Base-by-base conservation (phyloP, 257 asterid species). In the Pogostemon cablin region DNA sequence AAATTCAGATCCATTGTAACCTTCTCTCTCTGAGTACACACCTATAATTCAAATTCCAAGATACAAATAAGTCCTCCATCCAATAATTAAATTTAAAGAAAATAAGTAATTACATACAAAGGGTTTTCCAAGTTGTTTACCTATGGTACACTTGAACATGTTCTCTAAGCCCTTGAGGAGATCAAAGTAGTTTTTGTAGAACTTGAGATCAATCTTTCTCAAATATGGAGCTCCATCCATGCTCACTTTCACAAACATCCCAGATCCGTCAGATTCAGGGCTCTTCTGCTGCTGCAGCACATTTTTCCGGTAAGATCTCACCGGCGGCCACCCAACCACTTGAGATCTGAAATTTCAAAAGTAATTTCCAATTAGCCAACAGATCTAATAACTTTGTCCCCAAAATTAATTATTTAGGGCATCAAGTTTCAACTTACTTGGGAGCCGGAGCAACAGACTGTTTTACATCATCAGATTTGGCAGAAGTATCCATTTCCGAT, bases 301-400 rank as follows among this genome's bases (percentile, higher is more conserved):
- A 11, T 71, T 78, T 72, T 79, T 87, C 71, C 84, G 55, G 79
- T 73, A 81, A 5, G 83, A 82, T 68, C 86, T 77, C 37, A 87
- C 88, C 72, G 88, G 92, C 43, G 92, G 90, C 92, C 92, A 87
- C 2, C 92, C 90, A 3, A 84, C 86, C 1, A 87, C 83, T 81
- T 87, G 92, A 65, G 81, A 77, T 74, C 88, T 84, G 79, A 48
- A 67, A 76, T 64, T 0, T 4, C n/a, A 49, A 17, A 34, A n/a
- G 2, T 20, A 20, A 41, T 7, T n/a, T 25, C n/a, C 20, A 3
- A 64, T 63, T 35, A 75, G 68, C 38, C n/a, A 9, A 7, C 20
- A n/a, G 25, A 20, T 20, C 25, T 20, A 20, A 20, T 20, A 32
- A 17, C 39, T 62, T 4, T 25, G 3, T 5, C 3, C 9, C 32